A percentile compares a stretch with the other conserved stretches of the same genome.
phyloP scores from a whole-genome alignment of 208 protist genomes.

The Entamoeba invadens region DNA sequence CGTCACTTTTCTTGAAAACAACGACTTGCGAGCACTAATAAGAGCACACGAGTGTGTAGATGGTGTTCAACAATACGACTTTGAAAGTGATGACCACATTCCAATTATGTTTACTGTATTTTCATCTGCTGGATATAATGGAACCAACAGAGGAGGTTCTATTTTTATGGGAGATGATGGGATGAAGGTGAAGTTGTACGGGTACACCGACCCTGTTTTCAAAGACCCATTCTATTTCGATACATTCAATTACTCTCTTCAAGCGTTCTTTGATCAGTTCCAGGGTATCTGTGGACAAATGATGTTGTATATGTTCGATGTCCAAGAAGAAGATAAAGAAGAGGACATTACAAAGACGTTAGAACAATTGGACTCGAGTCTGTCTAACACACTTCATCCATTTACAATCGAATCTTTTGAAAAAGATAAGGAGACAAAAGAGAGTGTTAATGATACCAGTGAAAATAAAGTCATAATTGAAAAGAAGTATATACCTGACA shows the following conservation, averaged over 20 bases:
- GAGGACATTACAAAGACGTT: neutral
- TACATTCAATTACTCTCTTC: neutral
- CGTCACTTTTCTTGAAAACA: constrained; percentile 13
- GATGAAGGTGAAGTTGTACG: neutral
- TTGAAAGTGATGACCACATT: neutral
- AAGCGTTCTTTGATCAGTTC: neutral
- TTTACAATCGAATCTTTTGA: neutral
- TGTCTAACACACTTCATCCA: neutral
- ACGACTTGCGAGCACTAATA: constrained; percentile 18
- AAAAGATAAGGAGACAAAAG: neutral
- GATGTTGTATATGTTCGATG: neutral
- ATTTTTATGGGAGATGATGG: neutral
- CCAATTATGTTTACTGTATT: constrained; percentile 26
- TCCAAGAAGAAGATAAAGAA: neutral
- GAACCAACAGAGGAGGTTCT: neutral
- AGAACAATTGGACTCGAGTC: neutral
- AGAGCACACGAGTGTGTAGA: constrained; percentile 27
- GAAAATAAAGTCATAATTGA: too few relatives aligned
- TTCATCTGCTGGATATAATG: constrained; percentile 32
- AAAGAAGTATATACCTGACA: neutral
- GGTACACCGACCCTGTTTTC: neutral
- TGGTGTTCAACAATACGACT: constrained; percentile 26
- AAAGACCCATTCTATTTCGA: neutral
- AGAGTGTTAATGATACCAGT: too few relatives aligned
- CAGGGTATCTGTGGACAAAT: neutral